phyloP scores from a whole-genome alignment of 225 moss, liverwort and hornwort species.

The Physcomitrellopsis africana region DNA sequence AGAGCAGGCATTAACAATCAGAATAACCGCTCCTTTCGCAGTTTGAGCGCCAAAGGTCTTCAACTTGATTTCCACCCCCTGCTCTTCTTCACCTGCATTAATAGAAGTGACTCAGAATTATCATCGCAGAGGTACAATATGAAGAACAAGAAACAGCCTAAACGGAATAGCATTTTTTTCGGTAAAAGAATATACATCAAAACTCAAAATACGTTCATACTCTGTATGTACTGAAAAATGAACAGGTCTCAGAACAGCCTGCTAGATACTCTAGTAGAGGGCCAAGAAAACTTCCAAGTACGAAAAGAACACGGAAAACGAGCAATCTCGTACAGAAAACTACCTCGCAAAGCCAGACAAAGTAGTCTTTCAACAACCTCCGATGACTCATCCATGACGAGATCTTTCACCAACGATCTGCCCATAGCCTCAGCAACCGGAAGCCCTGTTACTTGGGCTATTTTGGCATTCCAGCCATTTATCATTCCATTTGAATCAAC shows the following conservation, averaged over 20 bases:
- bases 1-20: constrained; percentile 58
- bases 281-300: neutral
- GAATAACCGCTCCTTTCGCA: constrained; percentile 49
- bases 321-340: neutral
- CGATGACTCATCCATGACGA: constrained; percentile 49
- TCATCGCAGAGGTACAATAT: neutral
- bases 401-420: constrained; percentile 55
- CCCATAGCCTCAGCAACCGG: constrained; percentile 59
- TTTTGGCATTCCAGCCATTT: constrained; percentile 67
- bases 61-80: constrained; percentile 56
- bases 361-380: constrained; percentile 51
- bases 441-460: constrained; percentile 58
- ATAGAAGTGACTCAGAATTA: neutral
- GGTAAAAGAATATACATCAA: neutral
- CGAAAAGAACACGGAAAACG: constrained; percentile 4
- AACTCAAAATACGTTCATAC: constrained; percentile 7
- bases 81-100: constrained; percentile 58
- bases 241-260: neutral
- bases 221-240: neutral
- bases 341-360: constrained; percentile 55
- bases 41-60: constrained; percentile 53
- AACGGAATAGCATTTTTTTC: neutral
- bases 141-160: neutral
- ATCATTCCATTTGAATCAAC: constrained; percentile 57
- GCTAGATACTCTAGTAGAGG: constrained; percentile 7